Base-by-base conservation (phyloP, 306 rosid species). In the Purshia tridentata region DNA sequence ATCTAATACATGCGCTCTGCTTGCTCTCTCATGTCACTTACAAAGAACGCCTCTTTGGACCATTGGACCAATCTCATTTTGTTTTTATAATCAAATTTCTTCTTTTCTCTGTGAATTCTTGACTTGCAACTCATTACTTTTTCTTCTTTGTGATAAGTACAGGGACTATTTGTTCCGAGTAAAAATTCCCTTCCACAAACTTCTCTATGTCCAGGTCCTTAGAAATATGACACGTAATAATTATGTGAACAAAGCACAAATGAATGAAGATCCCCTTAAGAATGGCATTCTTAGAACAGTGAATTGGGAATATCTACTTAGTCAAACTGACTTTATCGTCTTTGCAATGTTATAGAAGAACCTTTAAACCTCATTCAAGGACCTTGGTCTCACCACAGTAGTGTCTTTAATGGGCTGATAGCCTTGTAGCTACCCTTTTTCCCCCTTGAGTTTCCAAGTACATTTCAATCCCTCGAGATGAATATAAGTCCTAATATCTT, bases 31-130 rank as follows among this genome's bases (percentile, higher is more conserved):
- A 23, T 70, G 50, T 73, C 73, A 22, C 50, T 59, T 73, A 58
- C 73, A 42, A 70, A 63, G 20, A 41, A 70, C 42, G 42, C 73
- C 8, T 56, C 51, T 75, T 41, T 80, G 22, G 73, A 56, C 50
- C 69, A 48, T 41, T 80, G 22, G 73, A 56, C 50, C 69, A 41
- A 58, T 61, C 68, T 23, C 40, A 56, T 45, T 76, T 29, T 19
- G 49, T 45, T 56, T 42, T 41, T 10, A 29, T 8, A 42, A 61
- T 8, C 60, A 29, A 16, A 51, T n/a, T 77, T 57, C 55, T 44
- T 51, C 8, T 6, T 5, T 18, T 4, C 41, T 39, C 39, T 14
- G 46, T 52, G 44, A 49, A 15, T 46, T 19, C 46, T 59, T 42
- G 54, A 50, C 74, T 47, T n/a, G 42, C 47, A 64, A 63, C 39